Base-by-base conservation (phyloP, 1,284 basidiomycete species). In the Leucoagaricus sp. region DNA sequence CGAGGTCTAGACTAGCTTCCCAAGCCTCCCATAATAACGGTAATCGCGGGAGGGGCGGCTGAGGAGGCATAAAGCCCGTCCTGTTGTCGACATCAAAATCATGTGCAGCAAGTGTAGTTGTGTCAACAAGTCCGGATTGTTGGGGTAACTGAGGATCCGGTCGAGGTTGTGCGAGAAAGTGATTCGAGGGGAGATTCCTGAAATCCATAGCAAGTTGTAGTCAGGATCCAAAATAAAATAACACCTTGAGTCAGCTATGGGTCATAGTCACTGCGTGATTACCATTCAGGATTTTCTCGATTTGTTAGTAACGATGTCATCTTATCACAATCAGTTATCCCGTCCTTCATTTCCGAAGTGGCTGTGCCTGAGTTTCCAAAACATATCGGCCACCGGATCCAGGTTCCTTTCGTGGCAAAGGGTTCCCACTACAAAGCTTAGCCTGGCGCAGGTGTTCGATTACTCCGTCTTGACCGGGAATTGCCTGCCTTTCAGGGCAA, bases 1-100 rank as follows among this genome's bases (percentile, higher is more conserved):
- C 86, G n/a, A 73, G 73, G 25, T 82, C 84, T 5, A 86, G 78
- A 38, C 70, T 66, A 26, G 67, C 67, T 72, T 94, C 94, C 93
- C 91, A 96, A 17, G 79, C 64, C 33, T 85, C 85, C 79, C 86
- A 94, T 53, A 75, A 70, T 0, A 59, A 63, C 0, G 83, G 81
- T 0, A 98, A 80, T 9, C 87, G 81, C 36, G 70, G 64, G 0
- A 94, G 66, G 0, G 94, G 94, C 0, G 84, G 81, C 29, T 89
- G 82, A 0, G 91, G 90, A 0, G 96, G 95, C 79, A 98, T 85
- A 69, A 98, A 98, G 0, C 96, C 96, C 0, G 94, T 94, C 21
- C 87, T 80, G 1, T 92, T 92, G 68, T 96, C 93, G 62, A 98
- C 90, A 69, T 97, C 94, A 76, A 94, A 98, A 77, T 98, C 95